Conservation (phyloP, 306 rosid genomes). For the Fragaria nilgerrensis region DNA sequence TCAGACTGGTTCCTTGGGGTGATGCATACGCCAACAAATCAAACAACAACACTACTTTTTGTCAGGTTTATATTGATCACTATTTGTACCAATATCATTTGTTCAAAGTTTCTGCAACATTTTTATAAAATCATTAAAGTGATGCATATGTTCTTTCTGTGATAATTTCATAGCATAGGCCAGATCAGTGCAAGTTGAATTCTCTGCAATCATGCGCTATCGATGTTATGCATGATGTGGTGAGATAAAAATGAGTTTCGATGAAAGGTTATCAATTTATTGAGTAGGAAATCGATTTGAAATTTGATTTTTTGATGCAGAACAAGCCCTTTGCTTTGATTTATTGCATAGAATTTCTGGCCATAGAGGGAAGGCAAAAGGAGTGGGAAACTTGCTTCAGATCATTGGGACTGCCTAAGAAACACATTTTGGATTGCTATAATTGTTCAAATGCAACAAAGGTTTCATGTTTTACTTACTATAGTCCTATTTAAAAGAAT, state of each 20-base stretch:
- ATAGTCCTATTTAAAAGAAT: neutral
- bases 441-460: constrained; percentile 42
- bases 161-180: constrained; percentile 43
- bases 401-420: constrained; percentile 42
- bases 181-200: constrained; percentile 53
- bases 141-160: neutral
- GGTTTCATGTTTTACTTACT: constrained; percentile 18
- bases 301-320: constrained; percentile 34
- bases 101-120: too few relatives aligned
- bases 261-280: neutral
- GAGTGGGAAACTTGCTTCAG: constrained; percentile 45
- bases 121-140: neutral
- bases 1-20: too few relatives aligned
- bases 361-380: constrained; percentile 40
- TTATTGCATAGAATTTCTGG: constrained; percentile 55
- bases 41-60: too few relatives aligned
- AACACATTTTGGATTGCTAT: constrained; percentile 38
- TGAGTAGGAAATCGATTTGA: neutral
- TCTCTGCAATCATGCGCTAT: constrained; percentile 55
- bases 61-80: too few relatives aligned
- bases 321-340: constrained; percentile 46
- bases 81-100: too few relatives aligned
- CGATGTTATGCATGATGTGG: constrained; percentile 38
- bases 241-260: constrained; percentile 21
- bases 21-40: too few relatives aligned